Conservation (phyloP, 352 stramenopile genomes). For the Phytophthora vignae region DNA sequence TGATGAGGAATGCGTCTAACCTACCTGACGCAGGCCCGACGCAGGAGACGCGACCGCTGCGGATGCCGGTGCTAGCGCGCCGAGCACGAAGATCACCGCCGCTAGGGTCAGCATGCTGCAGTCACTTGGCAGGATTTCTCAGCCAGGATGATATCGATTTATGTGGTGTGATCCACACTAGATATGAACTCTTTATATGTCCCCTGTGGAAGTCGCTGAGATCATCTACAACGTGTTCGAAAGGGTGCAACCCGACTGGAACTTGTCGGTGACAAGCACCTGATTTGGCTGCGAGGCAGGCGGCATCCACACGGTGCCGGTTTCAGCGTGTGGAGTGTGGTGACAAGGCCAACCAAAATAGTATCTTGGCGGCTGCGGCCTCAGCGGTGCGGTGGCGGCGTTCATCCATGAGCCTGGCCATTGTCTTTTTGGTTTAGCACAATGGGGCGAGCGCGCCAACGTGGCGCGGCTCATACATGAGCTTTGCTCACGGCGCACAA, state of each 20-base stretch:
- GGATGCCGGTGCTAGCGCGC: not conserved
- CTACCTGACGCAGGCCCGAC: constrained; percentile 45
- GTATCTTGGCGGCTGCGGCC: not conserved
- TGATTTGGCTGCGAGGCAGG: no score
- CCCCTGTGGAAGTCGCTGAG: no score
- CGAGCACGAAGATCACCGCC: constrained; percentile 16
- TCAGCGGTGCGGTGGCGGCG: no score
- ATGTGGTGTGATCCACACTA: not conserved
- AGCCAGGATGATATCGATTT: not conserved
- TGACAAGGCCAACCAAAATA: not conserved
- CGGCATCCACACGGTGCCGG: not conserved
- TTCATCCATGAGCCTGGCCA: no score
- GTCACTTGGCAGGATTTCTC: no score
- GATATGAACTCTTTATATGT: no score
- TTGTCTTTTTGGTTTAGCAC: not conserved
- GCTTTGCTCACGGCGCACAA: constrained; percentile 5
- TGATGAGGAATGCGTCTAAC: not conserved
- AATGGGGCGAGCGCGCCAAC: constrained; percentile 7
- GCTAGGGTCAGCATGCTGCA: constrained; percentile 12
- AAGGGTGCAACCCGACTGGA: no score
- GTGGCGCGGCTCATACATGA: constrained; percentile 14
- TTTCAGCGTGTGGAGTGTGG: constrained; percentile 22
- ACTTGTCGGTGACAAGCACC: no score
- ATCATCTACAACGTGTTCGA: no score
- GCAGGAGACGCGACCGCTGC: constrained; percentile 10